These are phyloP conservation scores for Polychaeton citri DNA, from an alignment of 2,329 filamentous ascomycete species.

Conservation along the genomic window DNA sequence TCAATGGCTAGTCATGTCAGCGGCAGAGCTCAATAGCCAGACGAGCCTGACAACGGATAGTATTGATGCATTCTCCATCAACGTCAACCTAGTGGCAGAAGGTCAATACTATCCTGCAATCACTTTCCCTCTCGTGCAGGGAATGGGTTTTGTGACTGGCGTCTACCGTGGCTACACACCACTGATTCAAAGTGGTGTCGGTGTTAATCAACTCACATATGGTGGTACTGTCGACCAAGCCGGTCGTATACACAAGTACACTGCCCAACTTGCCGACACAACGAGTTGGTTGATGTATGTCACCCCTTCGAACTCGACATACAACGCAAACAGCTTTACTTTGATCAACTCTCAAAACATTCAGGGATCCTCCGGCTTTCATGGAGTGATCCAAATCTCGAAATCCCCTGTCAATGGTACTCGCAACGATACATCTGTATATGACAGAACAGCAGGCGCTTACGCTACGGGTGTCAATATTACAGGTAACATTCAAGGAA, in stretches of 20 bases:
- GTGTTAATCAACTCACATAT: conserved; percentile 52
- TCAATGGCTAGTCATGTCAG: conserved; percentile 69
- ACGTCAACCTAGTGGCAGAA: conserved; percentile 52
- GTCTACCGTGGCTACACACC: conserved; percentile 60
- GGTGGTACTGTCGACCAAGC: conserved; percentile 41
- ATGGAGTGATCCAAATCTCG: conserved; percentile 68
- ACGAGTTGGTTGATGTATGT: conserved; percentile 69
- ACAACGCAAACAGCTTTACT: conserved; percentile 47
- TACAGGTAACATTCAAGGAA: conserved; percentile 46
- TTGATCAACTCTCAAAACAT: conserved; percentile 54
- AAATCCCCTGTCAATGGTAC: conserved; percentile 48
- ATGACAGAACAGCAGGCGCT: conserved; percentile 63
- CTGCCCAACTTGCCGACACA: conserved; percentile 56
- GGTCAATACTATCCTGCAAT: conserved; percentile 42
- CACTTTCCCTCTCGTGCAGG: conserved; percentile 73
- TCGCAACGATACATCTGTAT: conserved; percentile 47
- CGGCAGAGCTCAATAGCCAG: conserved; percentile 51
- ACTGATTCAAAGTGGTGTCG: conserved; percentile 58
- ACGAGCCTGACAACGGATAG: conserved; percentile 45
- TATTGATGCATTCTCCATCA: conserved; percentile 44
- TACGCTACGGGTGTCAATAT: conserved; percentile 56
- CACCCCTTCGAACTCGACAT: conserved; percentile 39
- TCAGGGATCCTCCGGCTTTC: conserved; percentile 53
- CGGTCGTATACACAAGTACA: conserved; percentile 59
- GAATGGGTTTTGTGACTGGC: conserved; percentile 76